These are phyloP conservation scores for Sporothrix pseudoabietina DNA, from an alignment of 2,329 filamentous ascomycete genomes.

Conservation along the genomic window DNA sequence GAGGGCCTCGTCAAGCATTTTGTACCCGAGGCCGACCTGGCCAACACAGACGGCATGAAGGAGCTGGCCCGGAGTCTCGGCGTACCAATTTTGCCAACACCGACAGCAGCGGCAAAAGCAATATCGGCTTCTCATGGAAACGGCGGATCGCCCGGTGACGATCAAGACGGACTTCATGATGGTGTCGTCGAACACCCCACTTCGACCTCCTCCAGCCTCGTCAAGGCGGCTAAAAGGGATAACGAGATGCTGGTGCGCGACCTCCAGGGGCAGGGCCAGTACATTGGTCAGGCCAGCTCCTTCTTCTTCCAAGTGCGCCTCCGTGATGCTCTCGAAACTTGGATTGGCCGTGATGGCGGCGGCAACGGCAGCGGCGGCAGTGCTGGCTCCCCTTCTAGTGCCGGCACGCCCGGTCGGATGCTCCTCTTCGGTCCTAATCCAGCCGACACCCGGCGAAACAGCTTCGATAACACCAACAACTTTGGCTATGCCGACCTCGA, in stretches of 20 bases:
- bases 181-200: constrained; percentile 31
- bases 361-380: constrained; percentile 35
- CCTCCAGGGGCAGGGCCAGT: constrained; percentile 49
- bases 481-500: neutral
- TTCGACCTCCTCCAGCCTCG: neutral
- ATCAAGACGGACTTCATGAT: neutral
- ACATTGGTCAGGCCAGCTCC: constrained; percentile 48
- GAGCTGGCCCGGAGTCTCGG: constrained; percentile 45
- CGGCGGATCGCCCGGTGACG: constrained; percentile 31
- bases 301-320: constrained; percentile 48
- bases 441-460: constrained; percentile 34
- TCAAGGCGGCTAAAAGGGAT: neutral
- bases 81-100: constrained; percentile 39
- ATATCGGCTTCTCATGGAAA: constrained; percentile 36
- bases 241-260: constrained; percentile 45
- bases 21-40: constrained; percentile 47
- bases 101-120: too few species aligned
- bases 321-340: constrained; percentile 39
- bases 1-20: constrained; percentile 49
- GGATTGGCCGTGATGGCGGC: constrained; percentile 16
- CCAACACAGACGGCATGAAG: constrained; percentile 47
- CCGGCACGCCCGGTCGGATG: constrained; percentile 38
- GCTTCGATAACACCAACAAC: neutral
- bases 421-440: constrained; percentile 47
- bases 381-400: constrained; percentile 33